Evolutionary conservation across 2,329 filamentous ascomycete species (phyloP), one percentile per base, ranked within the genome.

Genomic region (Ceratocystis harringtonii): DNA sequence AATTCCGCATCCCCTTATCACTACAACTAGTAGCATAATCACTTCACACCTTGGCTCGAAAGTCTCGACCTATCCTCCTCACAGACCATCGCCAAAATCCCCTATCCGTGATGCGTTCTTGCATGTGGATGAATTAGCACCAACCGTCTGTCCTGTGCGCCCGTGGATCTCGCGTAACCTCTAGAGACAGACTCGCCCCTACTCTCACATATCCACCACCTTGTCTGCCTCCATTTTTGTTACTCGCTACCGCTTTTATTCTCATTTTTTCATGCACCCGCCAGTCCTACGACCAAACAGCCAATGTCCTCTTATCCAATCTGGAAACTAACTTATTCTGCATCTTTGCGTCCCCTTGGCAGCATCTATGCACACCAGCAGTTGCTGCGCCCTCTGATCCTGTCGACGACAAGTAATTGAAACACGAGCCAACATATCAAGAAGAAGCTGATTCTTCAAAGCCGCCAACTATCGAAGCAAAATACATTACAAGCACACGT

Each of bases 361-460:
- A 63, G 61, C 50, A 36, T 22, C 44, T 63, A 48, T 48, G 61
- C 61, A 52, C 30, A 52, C 19, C 61, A 63, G 44, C 61, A 50
- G 15, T 19, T 30, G 61, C 44, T 52, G 61, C 50, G 44, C 44
- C 28, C 44, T 63, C 44, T 63, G 45, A 48, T 50, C 44, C 61
- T 48, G 22, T 15, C 28, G 28, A 43, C 45, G 28, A 48, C 48
- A 22, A 41, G 36, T 41, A 41, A 50, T 17, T n/a, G 25, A 52
- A 25, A 52, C 19, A 28, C 12, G 10, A 28, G 22, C 48, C 22
- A 52, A 6, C 48, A 28, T 4, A 32, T 25, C 17, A 63, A 32
- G 15, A 62, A 45, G 48, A n/a, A 30, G n/a, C 25, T 8, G 22
- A 32, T n/a, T 10, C 17, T 32, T 7, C 28, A 52, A 28, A 15